Conservation (phyloP, 805 yeast genomes). For the Cyberlindnera maritima region DNA sequence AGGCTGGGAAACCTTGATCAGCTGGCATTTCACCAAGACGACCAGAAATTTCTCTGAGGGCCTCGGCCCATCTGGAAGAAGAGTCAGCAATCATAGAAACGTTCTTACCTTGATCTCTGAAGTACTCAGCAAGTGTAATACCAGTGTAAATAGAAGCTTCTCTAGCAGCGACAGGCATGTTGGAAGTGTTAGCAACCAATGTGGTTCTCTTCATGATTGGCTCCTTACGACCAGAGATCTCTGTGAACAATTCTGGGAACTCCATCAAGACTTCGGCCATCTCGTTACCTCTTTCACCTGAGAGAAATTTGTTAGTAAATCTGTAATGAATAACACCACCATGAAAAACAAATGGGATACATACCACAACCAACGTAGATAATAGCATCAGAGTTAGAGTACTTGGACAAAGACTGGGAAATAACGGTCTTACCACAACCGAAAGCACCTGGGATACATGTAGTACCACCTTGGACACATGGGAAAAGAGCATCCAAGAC, state of each 20-base stretch:
- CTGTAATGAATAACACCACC: no score
- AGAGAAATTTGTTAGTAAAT: no score
- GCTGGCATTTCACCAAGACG: constrained; percentile 99
- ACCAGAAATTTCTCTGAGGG: constrained; percentile 99
- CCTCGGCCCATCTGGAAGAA: constrained; percentile 99
- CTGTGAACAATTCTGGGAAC: constrained; percentile 96
- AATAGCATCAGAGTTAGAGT: constrained; percentile 95
- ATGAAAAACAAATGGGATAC: no score
- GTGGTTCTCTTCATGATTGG: constrained; percentile 99
- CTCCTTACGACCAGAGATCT: constrained; percentile 88
- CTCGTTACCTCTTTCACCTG: constrained; percentile 97
- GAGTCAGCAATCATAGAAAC: constrained; percentile 99
- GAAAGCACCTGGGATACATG: constrained; percentile 99
- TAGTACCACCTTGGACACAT: constrained; percentile 99
- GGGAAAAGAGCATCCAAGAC: constrained; percentile 97
- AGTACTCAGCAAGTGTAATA: constrained; percentile 96
- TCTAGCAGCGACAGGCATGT: constrained; percentile 99
- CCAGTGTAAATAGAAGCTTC: constrained; percentile 99
- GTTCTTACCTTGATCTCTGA: constrained; percentile 99
- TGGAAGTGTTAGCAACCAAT: constrained; percentile 96
- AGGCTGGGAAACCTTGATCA: constrained; percentile 99
- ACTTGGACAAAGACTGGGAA: constrained; percentile 95
- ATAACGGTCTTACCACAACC: constrained; percentile 99
- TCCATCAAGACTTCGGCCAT: constrained; percentile 99
- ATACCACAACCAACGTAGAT: constrained; percentile 96